Base-by-base conservation (phyloP, 2,329 filamentous ascomycete genomes). In the Sporothrix dimorphospora region DNA sequence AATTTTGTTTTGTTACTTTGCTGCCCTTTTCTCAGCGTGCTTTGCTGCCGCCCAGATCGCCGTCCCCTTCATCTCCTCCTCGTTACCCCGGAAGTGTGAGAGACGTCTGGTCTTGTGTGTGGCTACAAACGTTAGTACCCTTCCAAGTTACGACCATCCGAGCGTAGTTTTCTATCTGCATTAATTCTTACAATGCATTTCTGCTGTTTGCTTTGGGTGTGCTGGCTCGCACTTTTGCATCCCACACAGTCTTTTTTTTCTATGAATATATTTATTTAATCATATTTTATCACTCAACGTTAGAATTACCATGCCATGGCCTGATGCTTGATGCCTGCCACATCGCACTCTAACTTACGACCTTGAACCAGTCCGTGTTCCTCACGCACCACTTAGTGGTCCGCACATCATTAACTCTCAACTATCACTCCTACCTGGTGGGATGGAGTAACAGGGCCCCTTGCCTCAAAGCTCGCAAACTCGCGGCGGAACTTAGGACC, bases 31-130 rank as follows among this genome's bases (percentile, higher is more conserved):
- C n/a, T 11, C 9, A 16, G n/a, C 19, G 42, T 11, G 27, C 45
- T 51, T 55, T 66, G 53, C 19, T 68, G 11, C 19, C 12, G 21
- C 34, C 49, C 27, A 51, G 68, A 72, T 72, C 61, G 30, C 16
- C 68, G 19, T 63, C 68, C 65, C 51, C 57, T 69, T 70, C 65
- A 69, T 73, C 69, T 66, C 59, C 4, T 47, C 3, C 8, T 51
- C 14, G 19, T 65, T 65, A 42, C 61, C 38, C 61, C 40, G 61
- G 61, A 42, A 16, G 38, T 65, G 40, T 47, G 61, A 42, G 57
- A 16, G 16, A 19, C 34, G 34, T 34, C 30, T 61, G 6, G 16
- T 30, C 12, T 24, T 11, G 16, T 45, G 42, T 3, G 42, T 12
- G 11, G 42, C 42, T 34, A 34, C 6, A 6, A 45, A 16, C 2